Conservation (phyloP, 345 rosid genomes). For the Rhodamnia rubescens region DNA sequence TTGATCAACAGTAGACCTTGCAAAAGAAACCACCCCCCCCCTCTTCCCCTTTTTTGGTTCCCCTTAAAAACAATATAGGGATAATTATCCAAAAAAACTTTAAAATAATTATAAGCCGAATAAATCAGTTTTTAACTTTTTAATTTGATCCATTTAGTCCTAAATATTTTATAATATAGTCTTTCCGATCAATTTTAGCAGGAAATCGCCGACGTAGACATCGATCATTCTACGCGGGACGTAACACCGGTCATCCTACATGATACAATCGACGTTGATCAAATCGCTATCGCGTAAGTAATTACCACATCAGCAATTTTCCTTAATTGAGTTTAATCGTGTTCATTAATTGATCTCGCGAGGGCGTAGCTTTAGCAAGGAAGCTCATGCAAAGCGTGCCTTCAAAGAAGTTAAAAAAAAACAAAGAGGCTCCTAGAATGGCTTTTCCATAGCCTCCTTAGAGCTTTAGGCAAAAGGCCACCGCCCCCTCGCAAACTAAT, state of each 20-base stretch:
- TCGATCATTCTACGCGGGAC: rapidly evolving
- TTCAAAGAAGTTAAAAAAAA: neutral
- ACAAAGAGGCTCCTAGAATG: neutral
- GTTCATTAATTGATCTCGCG: neutral
- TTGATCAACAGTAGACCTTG: neutral
- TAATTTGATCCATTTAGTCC: neutral
- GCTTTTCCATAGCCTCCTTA: neutral
- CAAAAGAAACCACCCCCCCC: neutral
- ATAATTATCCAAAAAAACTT: neutral
- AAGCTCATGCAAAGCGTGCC: neutral
- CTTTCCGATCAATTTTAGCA: rapidly evolving
- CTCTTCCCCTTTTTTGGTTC: too few relatives aligned
- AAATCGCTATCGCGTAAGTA: rapidly evolving
- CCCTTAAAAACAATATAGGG: rapidly evolving
- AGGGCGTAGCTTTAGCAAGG: neutral
- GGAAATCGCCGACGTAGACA: rapidly evolving
- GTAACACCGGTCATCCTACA: too few relatives aligned
- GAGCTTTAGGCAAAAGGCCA: neutral
- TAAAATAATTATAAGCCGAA: rapidly evolving
- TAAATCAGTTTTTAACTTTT: neutral
- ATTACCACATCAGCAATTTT: neutral
- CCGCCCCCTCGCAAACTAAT: neutral
- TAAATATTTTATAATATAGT: rapidly evolving
- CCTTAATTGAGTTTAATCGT: rapidly evolving
- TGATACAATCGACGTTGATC: rapidly evolving